Evolutionary conservation across 306 rosid species (phyloP).

Genomic region (Glycine soja): DNA sequence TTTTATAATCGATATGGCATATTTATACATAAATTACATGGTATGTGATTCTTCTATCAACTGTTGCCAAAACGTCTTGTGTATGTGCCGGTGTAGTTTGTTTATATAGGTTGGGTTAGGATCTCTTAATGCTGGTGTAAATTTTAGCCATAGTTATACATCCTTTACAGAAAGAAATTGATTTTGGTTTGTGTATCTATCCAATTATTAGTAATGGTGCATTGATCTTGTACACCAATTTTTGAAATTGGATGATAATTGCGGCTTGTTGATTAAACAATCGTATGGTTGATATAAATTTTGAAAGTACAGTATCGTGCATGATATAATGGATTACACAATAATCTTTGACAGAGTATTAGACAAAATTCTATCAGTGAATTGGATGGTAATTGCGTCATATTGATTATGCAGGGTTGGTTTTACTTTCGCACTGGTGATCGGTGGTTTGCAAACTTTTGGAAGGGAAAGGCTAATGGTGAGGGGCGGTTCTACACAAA

Average conservation of each 20-base stretch:
- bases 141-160: constrained; percentile 8
- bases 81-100: neutral
- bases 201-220: constrained; percentile 3
- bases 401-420: constrained; percentile 77
- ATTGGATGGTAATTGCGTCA: constrained; percentile 30
- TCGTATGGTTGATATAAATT: constrained; percentile 6
- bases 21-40: neutral
- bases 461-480: constrained; percentile 98
- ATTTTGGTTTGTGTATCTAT: constrained; percentile 5
- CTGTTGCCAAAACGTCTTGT: constrained; percentile 1
- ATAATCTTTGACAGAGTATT: constrained; percentile 26
- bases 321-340: constrained; percentile 27
- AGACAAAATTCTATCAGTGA: constrained; percentile 13
- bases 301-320: constrained; percentile 28
- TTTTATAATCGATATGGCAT: neutral
- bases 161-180: constrained; percentile 10
- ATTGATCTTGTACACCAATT: constrained; percentile 26
- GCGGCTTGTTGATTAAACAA: neutral
- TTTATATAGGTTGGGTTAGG: constrained; percentile 8
- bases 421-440: constrained; percentile 89
- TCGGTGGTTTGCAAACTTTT: constrained; percentile 95
- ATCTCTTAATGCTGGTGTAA: neutral
- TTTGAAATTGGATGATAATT: neutral
- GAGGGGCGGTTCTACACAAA: constrained; percentile 93
- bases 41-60: neutral